Base-by-base conservation (phyloP, 2,329 filamentous ascomycete genomes). In the Hymenotorrendiella dingleyae region DNA sequence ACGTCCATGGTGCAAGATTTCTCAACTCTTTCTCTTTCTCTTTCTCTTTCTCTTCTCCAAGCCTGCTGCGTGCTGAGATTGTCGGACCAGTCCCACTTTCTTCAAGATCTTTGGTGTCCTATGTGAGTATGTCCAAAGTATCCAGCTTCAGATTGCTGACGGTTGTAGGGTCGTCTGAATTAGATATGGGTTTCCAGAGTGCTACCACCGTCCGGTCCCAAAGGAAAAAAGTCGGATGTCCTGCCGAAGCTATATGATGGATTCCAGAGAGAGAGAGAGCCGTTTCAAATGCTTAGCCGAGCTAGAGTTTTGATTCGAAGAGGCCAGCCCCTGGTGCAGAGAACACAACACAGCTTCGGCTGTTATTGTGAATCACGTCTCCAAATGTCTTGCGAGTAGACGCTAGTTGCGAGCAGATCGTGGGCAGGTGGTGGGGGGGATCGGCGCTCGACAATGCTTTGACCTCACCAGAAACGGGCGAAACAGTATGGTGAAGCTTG, bases 401-500 rank as follows among this genome's bases (percentile, higher is more conserved):
- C n/a, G n/a, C n/a, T n/a, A n/a, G n/a, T 55, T 57, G 50, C 49
- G 46, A 56, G 46, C 36, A 49, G 46, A 48, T 26, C 32, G 39
- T 42, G 21, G 47, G 45, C 42, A 54, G 53, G 44, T 48, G 46
- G 49, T 43, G 32, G 30, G 32, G 32, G 46, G 34, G 50, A 56
- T 55, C 46, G 50, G 56, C 45, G 43, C 56, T 49, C 50, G 53
- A 58, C 48, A 55, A 55, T 59, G 58, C 58, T 56, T 59, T 59
- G 57, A 62, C 59, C 50, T 54, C 47, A 54, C 52, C 50, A 49
- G 57, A 54, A 54, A 56, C 52, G 44, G 49, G 57, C 53, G 55
- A 59, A 61, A 61, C 56, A 55, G 46, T 52, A 44, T 54, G 48
- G 28, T 50, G 50, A 56, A 53, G 52, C 54, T 58, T 47, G 45